Evolutionary conservation across 129 eudicot species (phyloP).

Genomic region (Gnaphalium uliginosum): DNA sequence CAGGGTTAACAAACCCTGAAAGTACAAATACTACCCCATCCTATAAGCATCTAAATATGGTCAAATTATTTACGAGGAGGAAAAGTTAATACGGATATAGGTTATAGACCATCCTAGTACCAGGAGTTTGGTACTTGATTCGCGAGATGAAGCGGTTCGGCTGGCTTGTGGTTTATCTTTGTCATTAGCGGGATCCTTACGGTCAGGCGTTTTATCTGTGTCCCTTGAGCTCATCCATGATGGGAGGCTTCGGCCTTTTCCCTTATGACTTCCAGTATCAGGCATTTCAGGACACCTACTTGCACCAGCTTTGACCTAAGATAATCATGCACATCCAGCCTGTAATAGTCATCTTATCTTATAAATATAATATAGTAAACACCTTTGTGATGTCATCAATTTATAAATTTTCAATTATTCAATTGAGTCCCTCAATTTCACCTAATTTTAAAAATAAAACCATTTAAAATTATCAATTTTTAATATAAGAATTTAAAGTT

Average conservation of each 20-base stretch:
- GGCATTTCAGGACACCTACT: slow-evolving; percentile 45
- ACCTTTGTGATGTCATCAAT: no score
- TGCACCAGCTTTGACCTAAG: slow-evolving; percentile 19
- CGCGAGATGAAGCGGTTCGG: slow-evolving; percentile 28
- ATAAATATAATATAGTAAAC: no score
- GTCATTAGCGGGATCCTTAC: slow-evolving; percentile 19
- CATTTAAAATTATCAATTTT: no score
- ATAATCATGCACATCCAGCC: no score
- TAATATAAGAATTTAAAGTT: no score
- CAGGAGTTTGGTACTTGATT: slow-evolving; percentile 55
- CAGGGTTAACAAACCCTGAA: slow-evolving; percentile 94
- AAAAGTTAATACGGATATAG: neutral
- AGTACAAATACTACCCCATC: slow-evolving; percentile 90
- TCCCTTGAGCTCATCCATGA: slow-evolving; percentile 84
- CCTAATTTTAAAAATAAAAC: no score
- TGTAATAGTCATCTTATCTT: neutral
- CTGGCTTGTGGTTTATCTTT: slow-evolving; percentile 30
- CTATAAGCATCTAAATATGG: slow-evolving; percentile 34
- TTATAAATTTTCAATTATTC: no score
- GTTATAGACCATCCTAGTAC: slow-evolving; percentile 34
- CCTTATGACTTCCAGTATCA: slow-evolving; percentile 41
- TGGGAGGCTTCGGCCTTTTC: slow-evolving; percentile 57
- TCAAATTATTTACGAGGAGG: neutral
- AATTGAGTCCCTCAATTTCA: no score
- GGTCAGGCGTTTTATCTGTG: slow-evolving; percentile 20